phyloP scores from a whole-genome alignment of 495 filamentous ascomycete species.

The Articulospora tetracladia region DNA sequence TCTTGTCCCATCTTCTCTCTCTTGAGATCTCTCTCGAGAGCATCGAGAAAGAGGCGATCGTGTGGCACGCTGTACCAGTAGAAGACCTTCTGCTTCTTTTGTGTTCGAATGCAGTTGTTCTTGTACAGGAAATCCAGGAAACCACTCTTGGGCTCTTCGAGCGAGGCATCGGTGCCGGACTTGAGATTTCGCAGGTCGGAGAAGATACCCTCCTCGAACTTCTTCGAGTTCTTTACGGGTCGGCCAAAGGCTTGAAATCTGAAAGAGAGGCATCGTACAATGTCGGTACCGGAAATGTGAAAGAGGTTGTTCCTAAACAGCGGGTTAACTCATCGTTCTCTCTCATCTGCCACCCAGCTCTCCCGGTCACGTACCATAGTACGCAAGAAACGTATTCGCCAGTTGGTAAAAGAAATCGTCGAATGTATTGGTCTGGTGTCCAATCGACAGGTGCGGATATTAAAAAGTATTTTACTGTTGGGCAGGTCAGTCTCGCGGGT shows the following conservation, averaged over 20 bases:
- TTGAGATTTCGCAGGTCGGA: constrained; percentile 97
- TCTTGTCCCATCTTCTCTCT: constrained; percentile 99
- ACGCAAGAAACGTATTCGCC: constrained; percentile 99
- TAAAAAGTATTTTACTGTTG: constrained; percentile 96
- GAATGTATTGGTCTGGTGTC: constrained; percentile 93
- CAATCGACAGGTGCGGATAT: constrained; percentile 98
- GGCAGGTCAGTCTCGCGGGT: neutral
- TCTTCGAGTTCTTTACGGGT: constrained; percentile 99
- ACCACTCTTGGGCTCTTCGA: constrained; percentile 97
- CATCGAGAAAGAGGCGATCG: constrained; percentile 95
- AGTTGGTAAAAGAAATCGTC: constrained; percentile 90
- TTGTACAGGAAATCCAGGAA: constrained; percentile 99
- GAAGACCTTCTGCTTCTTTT: constrained; percentile 99
- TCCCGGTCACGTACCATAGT: constrained; percentile 80
- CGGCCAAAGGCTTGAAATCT: constrained; percentile 97
- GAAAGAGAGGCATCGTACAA: constrained; percentile 96
- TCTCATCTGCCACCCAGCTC: constrained; percentile 1
- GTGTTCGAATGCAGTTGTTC: constrained; percentile 99
- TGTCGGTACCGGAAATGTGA: constrained; percentile 98
- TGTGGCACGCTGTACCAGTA: constrained; percentile 99
- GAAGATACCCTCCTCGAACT: constrained; percentile 99
- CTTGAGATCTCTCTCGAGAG: constrained; percentile 94
- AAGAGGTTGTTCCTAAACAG: constrained; percentile 92
- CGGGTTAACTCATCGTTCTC: constrained; percentile 26
- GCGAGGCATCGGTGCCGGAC: constrained; percentile 95